Conservation (phyloP, 2,329 filamentous ascomycete genomes). For the Pseudonectria buxi region DNA sequence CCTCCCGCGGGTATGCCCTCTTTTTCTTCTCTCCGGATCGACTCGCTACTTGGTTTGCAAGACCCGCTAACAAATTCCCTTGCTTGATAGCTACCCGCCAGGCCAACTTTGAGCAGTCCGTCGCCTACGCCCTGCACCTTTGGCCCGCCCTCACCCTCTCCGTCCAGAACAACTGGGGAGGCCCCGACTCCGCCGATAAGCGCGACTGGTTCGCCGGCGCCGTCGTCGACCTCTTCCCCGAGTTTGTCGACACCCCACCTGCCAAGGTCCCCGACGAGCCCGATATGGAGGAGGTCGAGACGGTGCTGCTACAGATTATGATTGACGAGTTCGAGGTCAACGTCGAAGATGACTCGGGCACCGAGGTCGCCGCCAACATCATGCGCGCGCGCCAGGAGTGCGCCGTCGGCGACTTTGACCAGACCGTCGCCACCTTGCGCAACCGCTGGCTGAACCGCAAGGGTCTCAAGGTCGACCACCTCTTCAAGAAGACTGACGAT, state of each 20-base stretch:
- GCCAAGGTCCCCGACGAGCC: slow-evolving; percentile 40
- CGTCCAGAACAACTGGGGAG: slow-evolving; percentile 82
- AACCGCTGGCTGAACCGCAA: slow-evolving; percentile 55
- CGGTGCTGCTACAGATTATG: slow-evolving; percentile 82
- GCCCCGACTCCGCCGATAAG: slow-evolving; percentile 75
- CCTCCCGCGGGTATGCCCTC: slow-evolving; percentile 24
- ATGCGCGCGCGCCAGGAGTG: slow-evolving; percentile 60
- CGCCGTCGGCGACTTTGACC: slow-evolving; percentile 57
- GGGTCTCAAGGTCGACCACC: slow-evolving; percentile 48
- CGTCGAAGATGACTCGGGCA: slow-evolving; percentile 82
- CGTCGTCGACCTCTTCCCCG: slow-evolving; percentile 70
- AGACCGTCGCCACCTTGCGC: slow-evolving; percentile 54
- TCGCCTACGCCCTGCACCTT: slow-evolving; percentile 76
- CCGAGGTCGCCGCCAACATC: slow-evolving; percentile 66
- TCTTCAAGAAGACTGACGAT: slow-evolving; percentile 50
- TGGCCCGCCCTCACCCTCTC: slow-evolving; percentile 87
- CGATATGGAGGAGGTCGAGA: slow-evolving; percentile 74
- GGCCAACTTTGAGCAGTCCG: slow-evolving; percentile 73
- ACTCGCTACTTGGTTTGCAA: too few species aligned
- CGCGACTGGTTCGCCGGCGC: slow-evolving; percentile 94
- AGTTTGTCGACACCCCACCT: slow-evolving; percentile 45
- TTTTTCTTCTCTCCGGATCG: too few species aligned
- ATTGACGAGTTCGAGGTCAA: slow-evolving; percentile 92
- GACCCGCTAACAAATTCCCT: slow-evolving; percentile 6
- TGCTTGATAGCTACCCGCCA: slow-evolving; percentile 45